Conservation (phyloP, 805 yeast genomes). For the Metschnikowia sp. region DNA sequence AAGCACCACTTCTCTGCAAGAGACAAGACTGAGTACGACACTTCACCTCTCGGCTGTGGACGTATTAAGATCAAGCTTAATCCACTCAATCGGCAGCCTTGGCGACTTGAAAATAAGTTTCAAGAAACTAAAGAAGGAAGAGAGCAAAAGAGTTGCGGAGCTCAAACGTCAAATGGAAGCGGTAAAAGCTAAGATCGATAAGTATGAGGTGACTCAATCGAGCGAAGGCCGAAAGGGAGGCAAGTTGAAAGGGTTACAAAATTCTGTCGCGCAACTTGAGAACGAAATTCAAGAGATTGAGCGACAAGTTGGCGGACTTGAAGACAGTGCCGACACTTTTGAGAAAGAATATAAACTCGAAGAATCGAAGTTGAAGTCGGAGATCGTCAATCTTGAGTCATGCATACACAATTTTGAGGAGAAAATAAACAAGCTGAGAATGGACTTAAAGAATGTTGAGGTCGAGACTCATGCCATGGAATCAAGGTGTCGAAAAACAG, state of each 20-base stretch:
- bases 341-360: constrained; percentile 16
- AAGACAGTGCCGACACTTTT: constrained; percentile 12
- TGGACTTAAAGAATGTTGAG: constrained; percentile 21
- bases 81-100: constrained; percentile 28
- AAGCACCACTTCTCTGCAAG: constrained; percentile 23
- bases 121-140: constrained; percentile 37
- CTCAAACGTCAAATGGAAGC: constrained; percentile 31
- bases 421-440: constrained; percentile 21
- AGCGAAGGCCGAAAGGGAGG: constrained; percentile 33
- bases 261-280: constrained; percentile 37
- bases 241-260: constrained; percentile 39
- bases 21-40: neutral
- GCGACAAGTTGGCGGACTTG: constrained; percentile 16
- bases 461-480: constrained; percentile 21
- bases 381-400: constrained; percentile 24
- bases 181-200: constrained; percentile 29
- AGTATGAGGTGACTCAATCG: constrained; percentile 22
- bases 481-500: constrained; percentile 25
- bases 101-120: constrained; percentile 21
- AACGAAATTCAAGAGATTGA: constrained; percentile 28
- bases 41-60: constrained; percentile 20
- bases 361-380: constrained; percentile 19
- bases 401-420: constrained; percentile 23
- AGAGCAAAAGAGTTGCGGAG: constrained; percentile 33
- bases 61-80: constrained; percentile 33